Percentiles rank a stretch among this genome's conserved stretches.
phyloP scores from a whole-genome alignment of 177 flowering plant genomes.

The Tripterygium wilfordii region DNA sequence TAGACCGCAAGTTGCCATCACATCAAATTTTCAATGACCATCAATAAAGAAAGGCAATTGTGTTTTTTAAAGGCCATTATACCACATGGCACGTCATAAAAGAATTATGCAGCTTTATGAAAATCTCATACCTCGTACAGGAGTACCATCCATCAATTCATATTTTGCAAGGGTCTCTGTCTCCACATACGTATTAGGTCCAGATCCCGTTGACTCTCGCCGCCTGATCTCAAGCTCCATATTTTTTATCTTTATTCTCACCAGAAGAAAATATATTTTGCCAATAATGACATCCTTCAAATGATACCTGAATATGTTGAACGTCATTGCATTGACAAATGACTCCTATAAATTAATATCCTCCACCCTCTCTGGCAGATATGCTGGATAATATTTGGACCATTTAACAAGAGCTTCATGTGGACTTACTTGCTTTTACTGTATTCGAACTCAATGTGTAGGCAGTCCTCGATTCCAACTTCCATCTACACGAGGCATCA shows the following conservation, averaged over 20 bases:
- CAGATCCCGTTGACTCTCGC: constrained; percentile 95
- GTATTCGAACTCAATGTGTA: constrained; percentile 96
- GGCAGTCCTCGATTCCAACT: constrained; percentile 97
- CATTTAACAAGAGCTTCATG: no score
- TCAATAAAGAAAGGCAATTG: no score
- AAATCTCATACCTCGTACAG: constrained; percentile 72
- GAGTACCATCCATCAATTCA: constrained; percentile 99
- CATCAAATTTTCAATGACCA: no score
- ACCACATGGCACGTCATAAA: no score
- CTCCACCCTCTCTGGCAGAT: no score
- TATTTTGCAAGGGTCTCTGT: constrained; percentile 94
- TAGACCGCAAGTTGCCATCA: no score
- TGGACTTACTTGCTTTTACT: constrained; percentile 93
- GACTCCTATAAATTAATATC: no score
- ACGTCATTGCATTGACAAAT: neutral
- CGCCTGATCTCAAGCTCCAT: constrained; percentile 99
- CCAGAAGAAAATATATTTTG: constrained; percentile 92
- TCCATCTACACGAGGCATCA: constrained; percentile 67
- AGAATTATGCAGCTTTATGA: neutral
- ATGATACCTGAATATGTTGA: constrained; percentile 62
- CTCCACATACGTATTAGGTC: constrained; percentile 90
- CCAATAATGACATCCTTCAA: constrained; percentile 93
- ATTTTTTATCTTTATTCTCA: constrained; percentile 88
- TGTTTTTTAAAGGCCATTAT: no score
- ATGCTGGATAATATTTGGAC: no score